A percentile compares a stretch with the other conserved stretches of the same genome.
Evolutionary conservation across 768 basidiomycete species (phyloP).

Genomic region (Leccinellum albellum): DNA sequence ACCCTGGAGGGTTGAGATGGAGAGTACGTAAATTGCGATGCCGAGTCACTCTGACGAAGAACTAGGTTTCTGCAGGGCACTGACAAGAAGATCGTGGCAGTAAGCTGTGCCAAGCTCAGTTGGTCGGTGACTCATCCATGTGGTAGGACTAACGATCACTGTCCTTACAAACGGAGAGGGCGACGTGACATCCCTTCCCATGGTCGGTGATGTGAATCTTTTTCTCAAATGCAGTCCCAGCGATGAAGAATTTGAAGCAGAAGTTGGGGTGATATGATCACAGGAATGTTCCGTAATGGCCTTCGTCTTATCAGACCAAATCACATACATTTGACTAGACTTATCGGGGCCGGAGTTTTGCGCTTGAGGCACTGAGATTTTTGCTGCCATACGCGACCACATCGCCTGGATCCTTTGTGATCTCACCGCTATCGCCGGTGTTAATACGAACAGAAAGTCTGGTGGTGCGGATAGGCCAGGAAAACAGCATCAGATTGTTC

Average conservation of each 20-base stretch:
- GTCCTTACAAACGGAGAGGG: conserved; percentile 49
- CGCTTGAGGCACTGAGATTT: conserved; percentile 57
- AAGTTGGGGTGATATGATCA: conserved; percentile 93
- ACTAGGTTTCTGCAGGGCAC: conserved; percentile 46
- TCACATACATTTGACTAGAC: conserved; percentile 16
- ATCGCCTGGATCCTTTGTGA: conserved; percentile 23
- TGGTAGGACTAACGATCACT: conserved; percentile 82
- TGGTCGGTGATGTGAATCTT: conserved; percentile 93
- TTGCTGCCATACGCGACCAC: conserved; percentile 68
- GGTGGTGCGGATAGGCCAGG: conserved; percentile 66
- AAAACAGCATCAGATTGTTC: conserved; percentile 78
- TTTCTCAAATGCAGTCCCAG: conserved; percentile 62
- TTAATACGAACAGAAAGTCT: conserved; percentile 45
- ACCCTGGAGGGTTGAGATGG: conserved; percentile 80
- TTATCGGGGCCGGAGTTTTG: conserved; percentile 68
- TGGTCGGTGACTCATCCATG: background rate
- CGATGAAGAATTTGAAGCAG: conserved; percentile 58
- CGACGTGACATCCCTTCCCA: conserved; percentile 41
- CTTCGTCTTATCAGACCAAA: background rate
- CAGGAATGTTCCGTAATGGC: conserved; percentile 43
- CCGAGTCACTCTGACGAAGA: background rate
- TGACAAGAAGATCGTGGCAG: conserved; percentile 88
- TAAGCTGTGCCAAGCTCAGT: conserved; percentile 17
- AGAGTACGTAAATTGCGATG: conserved; percentile 47
- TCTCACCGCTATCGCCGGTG: conserved; percentile 11